Evolutionary conservation across 192 early-diverging fungal species (phyloP).

Genomic region (Chytriomyces hyalinus): DNA sequence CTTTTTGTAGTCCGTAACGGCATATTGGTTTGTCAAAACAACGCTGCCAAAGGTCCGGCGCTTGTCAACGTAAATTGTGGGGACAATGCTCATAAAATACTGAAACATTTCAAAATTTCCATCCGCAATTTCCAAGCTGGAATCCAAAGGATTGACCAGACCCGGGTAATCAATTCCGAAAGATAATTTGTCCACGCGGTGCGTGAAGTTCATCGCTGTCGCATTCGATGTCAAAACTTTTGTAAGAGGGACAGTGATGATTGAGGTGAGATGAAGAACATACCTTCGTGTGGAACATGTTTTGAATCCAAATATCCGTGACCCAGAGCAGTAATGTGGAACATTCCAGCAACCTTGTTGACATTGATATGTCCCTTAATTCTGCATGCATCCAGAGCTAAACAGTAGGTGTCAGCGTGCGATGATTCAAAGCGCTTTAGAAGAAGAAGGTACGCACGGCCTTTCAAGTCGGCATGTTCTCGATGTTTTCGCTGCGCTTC

Average conservation of each 20-base stretch:
- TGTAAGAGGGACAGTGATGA: not conserved
- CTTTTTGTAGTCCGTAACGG: slow-evolving; percentile 79
- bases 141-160: slow-evolving; percentile 86
- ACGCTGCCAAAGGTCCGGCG: slow-evolving; percentile 46
- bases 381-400: slow-evolving; percentile 69
- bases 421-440: not conserved
- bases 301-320: slow-evolving; percentile 79
- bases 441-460: slow-evolving; percentile 27
- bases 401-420: not conserved
- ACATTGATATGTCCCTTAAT: slow-evolving; percentile 74
- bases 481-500: slow-evolving; percentile 30
- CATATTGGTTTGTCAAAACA: slow-evolving; percentile 91
- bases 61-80: slow-evolving; percentile 77
- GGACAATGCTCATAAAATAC: slow-evolving; percentile 89
- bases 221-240: slow-evolving; percentile 4
- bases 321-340: slow-evolving; percentile 89
- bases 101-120: slow-evolving; percentile 78
- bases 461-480: not conserved
- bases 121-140: slow-evolving; percentile 70
- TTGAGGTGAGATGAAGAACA: not conserved
- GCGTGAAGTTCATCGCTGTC: slow-evolving; percentile 90
- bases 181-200: slow-evolving; percentile 88
- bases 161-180: slow-evolving; percentile 87
- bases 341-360: slow-evolving; percentile 84
- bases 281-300: slow-evolving; percentile 73